Evolutionary conservation across 495 filamentous ascomycete genomes (phyloP), one percentile per base, ranked within the genome.

Genomic region (Cryomyces minteri): DNA sequence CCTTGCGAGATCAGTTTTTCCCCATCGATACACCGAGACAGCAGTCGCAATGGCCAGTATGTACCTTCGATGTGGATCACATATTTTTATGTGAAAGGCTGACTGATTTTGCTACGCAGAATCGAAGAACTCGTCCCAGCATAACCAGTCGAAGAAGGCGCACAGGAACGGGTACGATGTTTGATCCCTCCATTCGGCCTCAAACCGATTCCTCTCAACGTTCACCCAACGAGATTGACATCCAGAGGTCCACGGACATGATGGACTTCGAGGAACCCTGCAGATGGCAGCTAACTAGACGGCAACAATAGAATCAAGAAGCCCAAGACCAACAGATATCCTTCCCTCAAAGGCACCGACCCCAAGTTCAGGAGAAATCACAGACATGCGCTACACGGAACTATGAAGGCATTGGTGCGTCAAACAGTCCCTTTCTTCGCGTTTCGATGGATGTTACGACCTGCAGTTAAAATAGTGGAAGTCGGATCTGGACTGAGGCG

Each of bases 311-410:
- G 90, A 72, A 96, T 98, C 79, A 96, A 96, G 83, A 95, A 94
- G 79, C 92, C 92, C 40, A 96, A 93, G 76, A 96, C 90, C 65
- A 76, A 88, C 70, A 75, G 90, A 74, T 98, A 98, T 72, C 90
- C 92, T 53, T 95, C 88, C 61, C 78, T 96, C 56, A 94, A 94
- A 59, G 90, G 90, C 64, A 94, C 88, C 61, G 90, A 98, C 73
- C 85, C 90, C 63, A 98, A 98, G 79, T 98, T 96, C 77, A 80
- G 90, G 67, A 77, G 90, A 69, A 98, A 98, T 74, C 92, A 98
- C 73, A 83, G 86, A 62, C 88, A 96, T 78, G 92, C 92, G 63
- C 84, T 95, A 31, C 92, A 95, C 70, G 90, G 90, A 62, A 99
- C 92, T 57, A 84, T 82, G 75, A 92, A 82, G 75, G 92, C 92